Conservation (phyloP, 2,329 filamentous ascomycete species). For the Botryosphaeria dothidea region DNA sequence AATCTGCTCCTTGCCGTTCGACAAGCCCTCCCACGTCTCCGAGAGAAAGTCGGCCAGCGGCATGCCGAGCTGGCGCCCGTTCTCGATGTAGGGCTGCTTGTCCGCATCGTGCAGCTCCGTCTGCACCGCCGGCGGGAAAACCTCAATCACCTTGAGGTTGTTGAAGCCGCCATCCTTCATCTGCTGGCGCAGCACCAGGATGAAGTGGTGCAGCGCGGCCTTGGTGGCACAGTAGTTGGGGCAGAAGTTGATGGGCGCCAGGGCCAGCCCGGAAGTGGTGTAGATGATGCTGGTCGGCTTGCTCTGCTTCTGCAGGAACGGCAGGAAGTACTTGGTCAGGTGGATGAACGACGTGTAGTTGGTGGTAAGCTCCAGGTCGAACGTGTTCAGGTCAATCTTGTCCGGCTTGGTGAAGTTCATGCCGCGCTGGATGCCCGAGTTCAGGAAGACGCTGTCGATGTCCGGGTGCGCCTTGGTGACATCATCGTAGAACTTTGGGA, state of each 20-base stretch:
- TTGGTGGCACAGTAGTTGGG: constrained; percentile 58
- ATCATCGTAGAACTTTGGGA: constrained; percentile 46
- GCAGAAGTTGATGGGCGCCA: constrained; percentile 50
- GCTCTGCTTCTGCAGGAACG: constrained; percentile 49
- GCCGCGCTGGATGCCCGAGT: constrained; percentile 54
- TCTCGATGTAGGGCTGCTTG: constrained; percentile 55
- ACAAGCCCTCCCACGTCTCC: constrained; percentile 50
- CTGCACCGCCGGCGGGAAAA: constrained; percentile 58
- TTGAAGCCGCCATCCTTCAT: constrained; percentile 44
- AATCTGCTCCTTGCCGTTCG: constrained; percentile 53
- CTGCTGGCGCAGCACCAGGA: constrained; percentile 54
- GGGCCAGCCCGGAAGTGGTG: constrained; percentile 53
- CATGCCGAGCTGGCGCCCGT: constrained; percentile 54
- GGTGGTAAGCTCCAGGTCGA: constrained; percentile 50
- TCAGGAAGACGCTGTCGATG: constrained; percentile 54
- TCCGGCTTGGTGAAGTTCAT: constrained; percentile 53
- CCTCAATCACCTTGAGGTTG: constrained; percentile 56
- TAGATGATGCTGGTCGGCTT: constrained; percentile 46
- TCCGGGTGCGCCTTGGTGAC: constrained; percentile 50
- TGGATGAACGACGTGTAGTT: constrained; percentile 54
- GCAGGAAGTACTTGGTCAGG: constrained; percentile 52
- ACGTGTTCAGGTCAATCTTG: constrained; percentile 44
- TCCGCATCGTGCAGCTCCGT: constrained; percentile 58
- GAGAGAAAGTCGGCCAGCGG: constrained; percentile 54
- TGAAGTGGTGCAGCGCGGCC: constrained; percentile 57